Base-by-base conservation (phyloP, 192 early-diverging fungal species). In the Rhizoclosmatium globosum region DNA sequence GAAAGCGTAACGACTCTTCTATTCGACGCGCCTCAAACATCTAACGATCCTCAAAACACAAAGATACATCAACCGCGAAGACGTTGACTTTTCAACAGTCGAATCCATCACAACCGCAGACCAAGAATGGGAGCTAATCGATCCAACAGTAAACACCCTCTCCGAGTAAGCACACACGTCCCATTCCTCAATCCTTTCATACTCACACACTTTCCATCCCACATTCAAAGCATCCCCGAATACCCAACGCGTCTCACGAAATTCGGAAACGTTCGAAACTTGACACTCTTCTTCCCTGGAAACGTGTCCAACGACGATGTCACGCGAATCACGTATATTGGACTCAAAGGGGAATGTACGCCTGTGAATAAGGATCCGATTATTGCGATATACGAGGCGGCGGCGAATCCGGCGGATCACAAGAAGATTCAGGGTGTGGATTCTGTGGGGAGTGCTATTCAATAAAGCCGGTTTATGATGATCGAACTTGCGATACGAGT, bases 321-420 rank as follows among this genome's bases (percentile, higher is more conserved):
- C 2, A 94, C 94, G 23, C 85, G 82, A 50, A 88, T 99, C 47
- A 84, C 80, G 19, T 99, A 92, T 75, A 85, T 99, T 83, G 95
- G 94, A 11, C 90, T 99, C 78, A 94, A 95, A 68, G 98, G 98
- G 48, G 97, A 97, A 76, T 96, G 91, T 88, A 92, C 89, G 66
- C 88, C 91, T 86, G 91, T 91, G 47, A 86, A 84, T 38, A 73
- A 73, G 31, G 87, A 90, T 64, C 86, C 89, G 4, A 77, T 90
- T 41, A 88, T 90, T 53, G 88, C 89, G n/a, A 57, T 85, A 0
- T 90, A 90, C 64, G 89, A 90, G 81, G 56, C 81, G 4, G 83
- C 82, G 21, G 83, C 88, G 41, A 89, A 89, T 68, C 88, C 88
- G 11, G 82, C 86, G 23, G 88, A 89, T 70, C 88, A 89, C 66